Base-by-base conservation (phyloP, 2,329 filamentous ascomycete species). In the Cladophialophora chaetospira region DNA sequence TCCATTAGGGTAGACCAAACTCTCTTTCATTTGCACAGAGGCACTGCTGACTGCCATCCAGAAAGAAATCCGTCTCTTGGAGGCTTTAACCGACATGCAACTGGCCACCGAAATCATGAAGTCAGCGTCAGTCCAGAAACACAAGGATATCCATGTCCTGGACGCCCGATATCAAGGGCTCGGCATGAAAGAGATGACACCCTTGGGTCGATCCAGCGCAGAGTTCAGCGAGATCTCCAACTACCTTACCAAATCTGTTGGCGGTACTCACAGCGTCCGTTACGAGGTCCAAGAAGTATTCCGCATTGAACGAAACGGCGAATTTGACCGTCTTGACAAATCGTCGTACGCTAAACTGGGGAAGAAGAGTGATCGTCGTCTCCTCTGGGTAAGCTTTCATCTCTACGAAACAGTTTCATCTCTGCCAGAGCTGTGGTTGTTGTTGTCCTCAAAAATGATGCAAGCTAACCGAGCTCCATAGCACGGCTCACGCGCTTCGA, bases 1-100 rank as follows among this genome's bases (percentile, higher is more conserved):
- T 48, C 43, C 50, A 61, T 64, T 56, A 63, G 59, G 61, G 59
- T 58, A 46, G 13, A 23, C 26, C 11, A 11, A 15, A 6, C 3
- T 33, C 15, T 29, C 19, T 9, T n/a, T 5, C n/a, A 17, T 19
- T 46, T 35, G 19, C 5, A 23, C 25, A 13, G 5, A 5, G 11
- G 29, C 8, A 15, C 17, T 45, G 15, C 35, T 36, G 29, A 40
- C 15, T 48, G 33, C 43, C 28, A 26, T 44, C 5, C 42, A 62
- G 60, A 57, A 36, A 55, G 63, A 65, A 50, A 63, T 65, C 23
- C 58, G 61, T 26, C 45, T 65, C 33, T 45, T 65, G 0, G 89
- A 95, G 67, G 88, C 85, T 59, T 75, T 96, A 69, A 87, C 85
- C 2, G 89, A 94, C 67, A 93, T 96, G 88, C 91, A 92, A 72